Evolutionary conservation across 495 filamentous ascomycete genomes (phyloP), one percentile per base, ranked within the genome.

Genomic region (Aspergillus saccharolyticus): DNA sequence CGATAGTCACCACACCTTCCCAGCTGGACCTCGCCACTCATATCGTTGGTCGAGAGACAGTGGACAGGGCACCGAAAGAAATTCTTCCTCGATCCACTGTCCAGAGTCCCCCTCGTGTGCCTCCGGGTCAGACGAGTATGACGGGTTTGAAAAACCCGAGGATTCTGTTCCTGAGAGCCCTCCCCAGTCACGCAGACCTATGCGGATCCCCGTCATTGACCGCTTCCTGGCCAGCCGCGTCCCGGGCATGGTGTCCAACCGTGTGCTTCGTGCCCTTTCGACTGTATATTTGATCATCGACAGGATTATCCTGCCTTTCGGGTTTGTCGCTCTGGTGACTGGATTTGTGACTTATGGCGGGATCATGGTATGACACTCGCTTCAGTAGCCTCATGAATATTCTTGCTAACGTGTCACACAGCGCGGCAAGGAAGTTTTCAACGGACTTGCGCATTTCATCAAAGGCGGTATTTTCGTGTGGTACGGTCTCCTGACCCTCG

Each of bases 401-500:
- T 22, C 50, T 63, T 17, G 55, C 55, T 57, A 57, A 57, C 39
- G 7, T 24, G 19, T 47, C 12, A 15, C 42, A 24, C 60, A 85
- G 83, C 80, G 83, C 63, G 81, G 75, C 12, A 65, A 66, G 33
- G 74, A 79, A 19, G 72, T 95, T 49, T 94, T 96, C 79, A 92
- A 87, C 63, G 90, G 91, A 5, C 77, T 96, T 39, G 93, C 94
- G 30, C 94, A 97, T 70, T 95, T 89, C 71, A 89, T 97, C 69
- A 98, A 97, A 67, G 94, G 93, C 53, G 90, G 90, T n/a, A 89
- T 97, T 55, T 98, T 98, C 74, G 89, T 97, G 72, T 90, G 90
- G 87, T 91, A 96, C 57, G 94, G 94, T 17, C 67, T 96, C 14
- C 71, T 97, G 24, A 94, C 90, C 0, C 81, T 98, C 18, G 90